Base-by-base conservation (phyloP, 2,329 filamentous ascomycete genomes). In the Orbilia ellipsospora region DNA sequence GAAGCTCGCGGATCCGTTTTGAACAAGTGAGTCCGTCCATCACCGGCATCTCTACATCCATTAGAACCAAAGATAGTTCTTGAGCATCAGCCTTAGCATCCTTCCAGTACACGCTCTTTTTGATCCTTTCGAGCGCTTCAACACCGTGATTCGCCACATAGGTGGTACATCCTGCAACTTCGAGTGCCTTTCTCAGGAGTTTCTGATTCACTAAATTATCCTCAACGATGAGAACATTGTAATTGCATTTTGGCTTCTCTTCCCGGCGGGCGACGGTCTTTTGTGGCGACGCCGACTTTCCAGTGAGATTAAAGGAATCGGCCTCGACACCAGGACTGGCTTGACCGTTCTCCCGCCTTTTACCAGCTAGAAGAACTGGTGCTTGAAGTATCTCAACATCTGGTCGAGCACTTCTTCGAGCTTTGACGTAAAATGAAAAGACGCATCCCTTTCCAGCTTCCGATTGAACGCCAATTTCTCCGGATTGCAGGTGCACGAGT, bases 401-500 rank as follows among this genome's bases (percentile, higher is more conserved):
- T n/a, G 77, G 57, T 82, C 81, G 10, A 81, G 78, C 83, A 81
- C 85, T 88, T 83, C 86, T 89, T 78, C 88, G 88, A 66, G 88
- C 88, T 77, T 90, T 90, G 81, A 93, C 86, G 80, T 92, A 93
- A 80, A 94, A 93, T 23, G 88, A 90, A 81, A 93, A 93, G 0
- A 88, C 91, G 81, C 89, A 92, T 42, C 91, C 91, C 50, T 88
- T 85, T 10, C 89, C 90, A 72, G 88, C 86, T 77, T 87, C 84
- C 0, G 90, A 92, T 0, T 86, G 85, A 1, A 93, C 90, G 10
- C 90, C 90, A 66, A 93, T 92, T 80, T 92, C 90, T 1, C 91
- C 91, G 13, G 91, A 91, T 82, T 93, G 91, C 61, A 93, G 83
- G 80, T 93, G 90, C 0, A 90, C 91, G 59, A 94, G 83, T 79